Evolutionary conservation across 352 stramenopile genomes (phyloP).

Genomic region (Aphanomyces astaci): DNA sequence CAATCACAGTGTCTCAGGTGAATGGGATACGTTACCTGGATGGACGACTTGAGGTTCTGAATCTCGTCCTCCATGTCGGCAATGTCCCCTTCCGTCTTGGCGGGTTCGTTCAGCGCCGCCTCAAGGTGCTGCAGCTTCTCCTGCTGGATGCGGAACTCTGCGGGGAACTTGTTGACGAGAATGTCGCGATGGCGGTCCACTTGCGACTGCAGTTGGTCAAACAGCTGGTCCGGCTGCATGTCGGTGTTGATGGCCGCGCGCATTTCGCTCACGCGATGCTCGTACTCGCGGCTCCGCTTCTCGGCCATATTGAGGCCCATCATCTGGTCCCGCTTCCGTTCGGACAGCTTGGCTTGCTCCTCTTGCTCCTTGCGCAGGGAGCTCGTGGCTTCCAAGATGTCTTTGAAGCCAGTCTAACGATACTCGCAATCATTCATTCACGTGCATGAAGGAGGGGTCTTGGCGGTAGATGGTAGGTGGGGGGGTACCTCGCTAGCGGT

Average conservation of each 20-base stretch:
- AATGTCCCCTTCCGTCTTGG: conserved; percentile 82
- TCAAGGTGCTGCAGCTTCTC: conserved; percentile 75
- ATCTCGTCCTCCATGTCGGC: conserved; percentile 82
- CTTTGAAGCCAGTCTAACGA: conserved; percentile 64
- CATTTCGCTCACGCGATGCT: conserved; percentile 64
- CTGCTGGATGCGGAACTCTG: conserved; percentile 65
- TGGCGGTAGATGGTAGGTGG: too few species aligned
- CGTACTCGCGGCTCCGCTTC: conserved; percentile 60
- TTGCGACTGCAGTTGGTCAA: conserved; percentile 74
- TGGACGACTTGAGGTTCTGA: conserved; percentile 44
- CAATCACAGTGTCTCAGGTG: too few species aligned
- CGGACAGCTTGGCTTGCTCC: conserved; percentile 86
- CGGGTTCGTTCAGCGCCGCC: conserved; percentile 52
- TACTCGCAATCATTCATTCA: conserved; percentile 6
- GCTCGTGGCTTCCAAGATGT: conserved; percentile 86
- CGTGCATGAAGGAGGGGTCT: too few species aligned
- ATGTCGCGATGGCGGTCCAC: conserved; percentile 70
- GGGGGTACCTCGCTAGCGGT: conserved; percentile 45
- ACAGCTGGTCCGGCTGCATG: conserved; percentile 76
- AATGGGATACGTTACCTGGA: conserved; percentile 27
- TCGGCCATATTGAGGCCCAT: conserved; percentile 78
- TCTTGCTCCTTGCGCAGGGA: conserved; percentile 90
- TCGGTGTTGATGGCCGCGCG: conserved; percentile 63
- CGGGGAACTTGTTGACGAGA: conserved; percentile 57
- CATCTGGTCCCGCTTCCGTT: conserved; percentile 86